Base-by-base conservation (phyloP, 805 yeast genomes). In the Candida sphagnicola region DNA sequence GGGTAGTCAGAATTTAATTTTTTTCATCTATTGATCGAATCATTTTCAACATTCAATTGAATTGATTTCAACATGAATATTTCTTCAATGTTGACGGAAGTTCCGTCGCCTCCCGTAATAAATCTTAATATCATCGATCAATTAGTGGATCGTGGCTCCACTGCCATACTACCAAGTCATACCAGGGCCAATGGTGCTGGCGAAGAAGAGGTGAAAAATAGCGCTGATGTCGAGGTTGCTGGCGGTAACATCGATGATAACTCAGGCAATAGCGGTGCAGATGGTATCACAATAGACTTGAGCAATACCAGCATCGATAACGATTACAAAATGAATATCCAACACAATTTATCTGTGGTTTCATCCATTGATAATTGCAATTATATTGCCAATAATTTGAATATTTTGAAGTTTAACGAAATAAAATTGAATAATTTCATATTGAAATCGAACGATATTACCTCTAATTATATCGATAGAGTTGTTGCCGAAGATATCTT, bases 401-500 rank as follows among this genome's bases (percentile, higher is more conserved):
- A 43, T 34, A 45, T 53, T 14, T 39, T 58, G 25, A 46, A 51
- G 33, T 46, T 45, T 19, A 51, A 50, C 30, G 48, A 50, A 40
- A 25, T 41, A 2, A 45, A 46, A 31, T 39, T 48, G 34, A 40
- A 51, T 39, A 41, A 41, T 31, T 21, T 43, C 17, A 44, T 51
- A 18, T 18, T 41, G 5, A 46, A 49, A 25, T 48, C 62, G 16
- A 48, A 53, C 34, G 50, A 53, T 15, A 34, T 60, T 16, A 50
- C 65, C 10, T 40, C 55, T 34, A 62, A 59, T 44, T 64, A 58
- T 43, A 49, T 65, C 19, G 69, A 64, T 24, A 50, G 70, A 13
- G 60, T 61, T 16, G 58, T 65, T 12, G 55, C 66, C 15, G 70
- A 65, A 40, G 66, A 60, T 39, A 51, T 62, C 18, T 49, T 61